A percentile compares a stretch with the other conserved stretches of the same genome.
These are phyloP conservation scores for Abrus pulchellus DNA, from an alignment of 306 rosid genomes.

Conservation along the genomic window DNA sequence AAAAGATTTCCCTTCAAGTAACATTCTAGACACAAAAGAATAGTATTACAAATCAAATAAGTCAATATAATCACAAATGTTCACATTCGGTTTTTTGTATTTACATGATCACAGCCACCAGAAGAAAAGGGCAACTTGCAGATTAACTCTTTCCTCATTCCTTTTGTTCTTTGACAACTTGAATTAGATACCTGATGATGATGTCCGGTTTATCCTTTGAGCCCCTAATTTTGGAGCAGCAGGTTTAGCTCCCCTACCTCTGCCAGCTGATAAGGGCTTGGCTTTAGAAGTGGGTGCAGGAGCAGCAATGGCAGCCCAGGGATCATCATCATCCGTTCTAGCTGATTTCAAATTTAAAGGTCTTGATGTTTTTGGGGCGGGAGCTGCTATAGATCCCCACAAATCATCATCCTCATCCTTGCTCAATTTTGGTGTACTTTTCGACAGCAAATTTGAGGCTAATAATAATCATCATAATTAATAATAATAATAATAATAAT, in stretches of 20 bases:
- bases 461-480: neutral
- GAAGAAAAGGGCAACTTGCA: conserved; percentile 29
- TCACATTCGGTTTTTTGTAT: conserved; percentile 33
- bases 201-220: conserved; percentile 86
- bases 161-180: conserved; percentile 33
- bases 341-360: conserved; percentile 63
- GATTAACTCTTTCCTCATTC: conserved; percentile 20
- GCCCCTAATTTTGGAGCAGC: conserved; percentile 91
- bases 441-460: conserved; percentile 70
- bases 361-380: conserved; percentile 82
- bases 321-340: conserved; percentile 74
- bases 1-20: conserved; percentile 38
- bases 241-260: conserved; percentile 86
- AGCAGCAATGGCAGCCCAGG: conserved; percentile 99
- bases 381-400: conserved; percentile 98
- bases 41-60: conserved; percentile 54
- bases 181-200: conserved; percentile 69
- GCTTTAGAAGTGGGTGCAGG: conserved; percentile 91
- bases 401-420: conserved; percentile 81
- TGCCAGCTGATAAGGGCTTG: conserved; percentile 72
- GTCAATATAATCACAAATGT: conserved; percentile 35
- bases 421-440: conserved; percentile 59
- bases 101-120: conserved; percentile 47
- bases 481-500: no score
- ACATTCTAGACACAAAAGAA: conserved; percentile 46